Evolutionary conservation across 2,329 filamentous ascomycete species (phyloP), one percentile per base, ranked within the genome.

Genomic region (Diplodia seriata): DNA sequence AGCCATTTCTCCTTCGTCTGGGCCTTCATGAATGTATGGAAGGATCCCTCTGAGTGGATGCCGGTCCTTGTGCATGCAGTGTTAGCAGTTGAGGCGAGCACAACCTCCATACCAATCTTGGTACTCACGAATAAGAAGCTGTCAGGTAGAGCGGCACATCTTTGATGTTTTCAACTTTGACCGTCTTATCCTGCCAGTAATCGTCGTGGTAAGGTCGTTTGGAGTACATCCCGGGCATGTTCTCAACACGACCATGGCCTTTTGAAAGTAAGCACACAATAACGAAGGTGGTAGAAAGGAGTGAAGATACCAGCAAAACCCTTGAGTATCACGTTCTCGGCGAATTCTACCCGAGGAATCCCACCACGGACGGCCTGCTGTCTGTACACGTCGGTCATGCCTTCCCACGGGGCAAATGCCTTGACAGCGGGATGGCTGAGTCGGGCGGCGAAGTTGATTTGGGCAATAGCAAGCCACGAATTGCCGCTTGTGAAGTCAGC

Each of bases 391-490:
- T 72, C 71, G 8, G 57, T 55, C 23, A 68, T 33, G 14, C 7
- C 57, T 33, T 68, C 66, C 66, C 56, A 63, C 2, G 66, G 66
- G 14, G 66, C 66, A 26, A 64, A 50, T 4, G 66, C 66, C 26
- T 64, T 68, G 8, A 68, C n/a, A 7, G 66, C 57, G 1, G 66
- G 57, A 14, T 68, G 66, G 18, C 51, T 47, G 57, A 68, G n/a
- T 20, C 66, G 57, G 12, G 66, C 64, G 4, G 57, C 56, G 12
- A 63, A 68, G 50, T 63, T 57, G 1, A 68, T 12, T 66, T 84
- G 81, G 0, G 77, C 74, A 43, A 77, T 81, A 0, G 80, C 81
- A 8, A 84, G 75, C 12, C 76, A 76, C 0, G 80, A 82, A 67
- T 84, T 84, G 0, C 83, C 83, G 0, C 65, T 56, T 59, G 31